Base-by-base conservation (phyloP, 306 rosid genomes). In the Casuarina glauca region DNA sequence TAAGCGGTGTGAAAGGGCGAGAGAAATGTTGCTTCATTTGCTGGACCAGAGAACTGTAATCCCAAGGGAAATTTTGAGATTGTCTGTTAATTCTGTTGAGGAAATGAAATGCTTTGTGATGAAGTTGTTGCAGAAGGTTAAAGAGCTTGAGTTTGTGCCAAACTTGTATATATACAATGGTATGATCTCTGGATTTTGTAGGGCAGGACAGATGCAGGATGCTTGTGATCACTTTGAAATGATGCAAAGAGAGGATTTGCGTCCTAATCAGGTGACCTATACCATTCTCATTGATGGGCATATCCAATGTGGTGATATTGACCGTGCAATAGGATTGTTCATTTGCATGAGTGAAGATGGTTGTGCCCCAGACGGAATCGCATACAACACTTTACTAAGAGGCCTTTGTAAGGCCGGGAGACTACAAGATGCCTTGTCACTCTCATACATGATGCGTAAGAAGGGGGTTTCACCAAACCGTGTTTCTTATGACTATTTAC, bases 201-300 rank as follows among this genome's bases (percentile, higher is more conserved):
- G 60, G 84, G 79, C 60, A 61, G 80, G 58, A 8, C 82, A 43
- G 74, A 75, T 80, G 69, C 38, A 75, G 73, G 90, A 78, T 12
- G 87, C 86, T 72, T 75, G 72, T 78, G 64, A 69, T 48, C 81
- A 78, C 4, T 76, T 83, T 26, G 84, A 86, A 53, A 45, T 76
- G 74, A 86, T 86, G 90, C 84, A 78, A 83, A 81, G 70, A 3
- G 84, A 86, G 75, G 90, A 84, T 50, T 60, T 80, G 10, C n/a
- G 42, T n/a, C 87, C 90, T 62, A 83, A 83, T 76, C 84, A 78
- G 3, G 85, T 86, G 16, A 83, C 87, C 74, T 81, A 79, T 64
- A 83, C 90, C 7, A 81, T 86, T 51, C 90, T 86, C 48, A 79
- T 86, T 35, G 76, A 68, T 72, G 85, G 87, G 64, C 73, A 76